Evolutionary conservation across 345 rosid species (phyloP), one percentile per base, ranked within the genome.

Genomic region (Boechera stricta): DNA sequence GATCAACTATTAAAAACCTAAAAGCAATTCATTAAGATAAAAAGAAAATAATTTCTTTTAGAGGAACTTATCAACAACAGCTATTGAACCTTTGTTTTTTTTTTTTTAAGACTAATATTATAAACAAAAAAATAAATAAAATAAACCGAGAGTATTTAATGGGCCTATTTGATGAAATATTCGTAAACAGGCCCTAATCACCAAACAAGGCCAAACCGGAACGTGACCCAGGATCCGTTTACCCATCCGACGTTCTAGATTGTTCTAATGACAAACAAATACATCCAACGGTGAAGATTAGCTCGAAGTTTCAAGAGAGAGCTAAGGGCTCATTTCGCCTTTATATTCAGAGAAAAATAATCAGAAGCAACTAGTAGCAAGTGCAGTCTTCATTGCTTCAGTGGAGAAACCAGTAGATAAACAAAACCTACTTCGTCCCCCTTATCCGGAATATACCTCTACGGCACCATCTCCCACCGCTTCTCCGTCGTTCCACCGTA

Each of bases 261-360:
- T 64, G 51, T 62, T 70, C 64, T n/a, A 21, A 10, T 29, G 38
- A 31, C 36, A 57, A 44, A 15, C 47, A 45, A 45, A 18, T 10
- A 41, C 36, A 16, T 54, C 75, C 71, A 35, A 77, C 75, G 71
- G 76, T 35, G 12, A 64, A 10, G 65, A 77, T 70, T 16, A 35
- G 26, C 16, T 69, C 15, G 54, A 62, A 76, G 70, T 54, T 61
- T 55, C 56, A 76, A 62, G 80, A 76, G 79, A 62, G 80, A 76
- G 79, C 32, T 10, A 53, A 55, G 5, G 47, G 36, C 54, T 58
- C n/a, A 6, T 61, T 51, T 45, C 16, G 35, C 28, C 64, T 74
- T 64, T 53, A 64, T 63, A 73, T 53, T 7, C 47, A 35, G 15
- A 38, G 3, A 7, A 39, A 71, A 2, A 24, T 21, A 13, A 48